Percentiles rank a stretch among this genome's conserved stretches.
These are phyloP conservation scores for Neurospora sp. DNA, from an alignment of 495 filamentous ascomycete species.

Conservation along the genomic window DNA sequence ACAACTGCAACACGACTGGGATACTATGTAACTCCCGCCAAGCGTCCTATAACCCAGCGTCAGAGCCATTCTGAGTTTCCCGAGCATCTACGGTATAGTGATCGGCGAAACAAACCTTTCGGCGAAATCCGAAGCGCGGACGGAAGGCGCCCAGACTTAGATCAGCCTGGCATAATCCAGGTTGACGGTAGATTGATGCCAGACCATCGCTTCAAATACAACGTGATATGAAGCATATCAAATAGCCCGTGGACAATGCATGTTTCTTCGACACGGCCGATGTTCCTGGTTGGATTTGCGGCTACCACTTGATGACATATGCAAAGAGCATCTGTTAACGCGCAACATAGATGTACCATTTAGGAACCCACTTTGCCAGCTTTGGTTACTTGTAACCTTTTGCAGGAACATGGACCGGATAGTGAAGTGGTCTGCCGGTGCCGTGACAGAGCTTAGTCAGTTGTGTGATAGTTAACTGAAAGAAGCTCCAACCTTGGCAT, in stretches of 20 bases:
- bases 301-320: neutral
- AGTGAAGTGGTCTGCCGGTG: neutral
- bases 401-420: neutral
- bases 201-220: neutral
- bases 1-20: neutral
- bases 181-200: neutral
- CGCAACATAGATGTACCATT: neutral
- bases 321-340: neutral
- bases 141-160: slow-evolving; percentile 4
- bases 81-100: neutral
- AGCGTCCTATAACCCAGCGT: neutral
- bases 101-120: slow-evolving; percentile 4
- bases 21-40: neutral
- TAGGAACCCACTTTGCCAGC: neutral
- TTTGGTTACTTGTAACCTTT: neutral
- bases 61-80: neutral
- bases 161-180: neutral
- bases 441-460: neutral
- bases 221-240: neutral
- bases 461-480: neutral
- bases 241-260: neutral
- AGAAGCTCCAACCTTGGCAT: neutral
- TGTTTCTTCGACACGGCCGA: neutral
- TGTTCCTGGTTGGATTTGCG: neutral
- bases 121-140: slow-evolving; percentile 10